Percentiles rank a stretch among this genome's conserved stretches.
Conservation (phyloP, 2,329 filamentous ascomycete species). For the Arthrocladium fulminans region DNA sequence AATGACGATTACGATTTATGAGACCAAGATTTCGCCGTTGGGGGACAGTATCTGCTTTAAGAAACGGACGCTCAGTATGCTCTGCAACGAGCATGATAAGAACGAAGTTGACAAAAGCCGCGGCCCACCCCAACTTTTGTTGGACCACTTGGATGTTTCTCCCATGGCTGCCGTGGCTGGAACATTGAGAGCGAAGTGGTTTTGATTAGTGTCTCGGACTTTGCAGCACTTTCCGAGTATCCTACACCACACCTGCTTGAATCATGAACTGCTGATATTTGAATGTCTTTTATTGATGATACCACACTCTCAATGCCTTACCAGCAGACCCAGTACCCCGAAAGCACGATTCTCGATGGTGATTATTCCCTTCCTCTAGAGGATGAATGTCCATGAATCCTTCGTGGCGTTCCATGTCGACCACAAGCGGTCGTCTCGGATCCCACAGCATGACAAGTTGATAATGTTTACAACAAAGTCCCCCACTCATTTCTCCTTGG, state of each 20-base stretch:
- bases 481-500: not conserved
- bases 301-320: not conserved
- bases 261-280: not conserved
- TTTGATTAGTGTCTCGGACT: not conserved
- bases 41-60: too few relatives aligned
- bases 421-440: not conserved
- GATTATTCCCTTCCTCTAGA: not conserved
- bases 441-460: not conserved
- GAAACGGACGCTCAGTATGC: too few relatives aligned
- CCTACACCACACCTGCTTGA: not conserved
- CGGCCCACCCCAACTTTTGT: too few relatives aligned
- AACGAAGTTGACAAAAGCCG: too few relatives aligned
- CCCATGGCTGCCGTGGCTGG: too few relatives aligned
- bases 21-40: too few relatives aligned
- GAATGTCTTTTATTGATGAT: not conserved
- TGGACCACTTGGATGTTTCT: too few relatives aligned
- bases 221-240: not conserved
- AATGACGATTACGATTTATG: constrained; percentile 32
- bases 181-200: too few relatives aligned
- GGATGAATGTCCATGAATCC: not conserved
- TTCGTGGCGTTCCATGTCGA: not conserved
- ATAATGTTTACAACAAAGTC: not conserved
- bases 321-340: not conserved
- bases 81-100: too few relatives aligned
- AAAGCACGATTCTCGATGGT: not conserved